Evolutionary conservation across 176 grass and related monocot genomes (phyloP).

Genomic region (Cymbopogon citratus): DNA sequence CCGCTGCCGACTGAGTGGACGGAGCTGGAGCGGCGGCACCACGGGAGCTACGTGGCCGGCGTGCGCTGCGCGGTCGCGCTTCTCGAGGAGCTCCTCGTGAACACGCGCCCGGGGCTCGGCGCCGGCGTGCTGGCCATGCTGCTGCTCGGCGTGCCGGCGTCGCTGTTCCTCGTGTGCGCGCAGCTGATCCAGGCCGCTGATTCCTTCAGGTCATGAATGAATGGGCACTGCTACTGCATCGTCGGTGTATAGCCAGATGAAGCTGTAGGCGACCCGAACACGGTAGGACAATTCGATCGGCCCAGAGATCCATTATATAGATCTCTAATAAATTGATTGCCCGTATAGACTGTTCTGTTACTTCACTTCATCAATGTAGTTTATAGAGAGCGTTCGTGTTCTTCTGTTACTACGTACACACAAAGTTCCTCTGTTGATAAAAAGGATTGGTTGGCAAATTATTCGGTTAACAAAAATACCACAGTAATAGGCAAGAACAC

Average conservation of each 20-base stretch:
- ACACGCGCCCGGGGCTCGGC: conserved; percentile 44
- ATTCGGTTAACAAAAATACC: neutral
- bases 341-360: neutral
- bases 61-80: conserved; percentile 39
- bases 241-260: neutral
- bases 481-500: neutral
- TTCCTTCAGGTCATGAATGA: neutral
- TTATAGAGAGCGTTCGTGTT: neutral
- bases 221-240: neutral
- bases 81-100: conserved; percentile 47
- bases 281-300: neutral
- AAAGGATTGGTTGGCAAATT: neutral
- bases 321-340: neutral
- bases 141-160: conserved; percentile 42
- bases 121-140: conserved; percentile 41
- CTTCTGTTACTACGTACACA: neutral
- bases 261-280: neutral
- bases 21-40: conserved; percentile 60
- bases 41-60: conserved; percentile 42
- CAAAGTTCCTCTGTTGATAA: neutral
- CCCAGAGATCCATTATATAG: neutral
- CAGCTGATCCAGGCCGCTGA: conserved; percentile 10
- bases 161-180: conserved; percentile 29
- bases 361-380: neutral
- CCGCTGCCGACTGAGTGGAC: conserved; percentile 36